Base-by-base conservation (phyloP, 1,284 basidiomycete genomes). In the Marasmius sp. region DNA sequence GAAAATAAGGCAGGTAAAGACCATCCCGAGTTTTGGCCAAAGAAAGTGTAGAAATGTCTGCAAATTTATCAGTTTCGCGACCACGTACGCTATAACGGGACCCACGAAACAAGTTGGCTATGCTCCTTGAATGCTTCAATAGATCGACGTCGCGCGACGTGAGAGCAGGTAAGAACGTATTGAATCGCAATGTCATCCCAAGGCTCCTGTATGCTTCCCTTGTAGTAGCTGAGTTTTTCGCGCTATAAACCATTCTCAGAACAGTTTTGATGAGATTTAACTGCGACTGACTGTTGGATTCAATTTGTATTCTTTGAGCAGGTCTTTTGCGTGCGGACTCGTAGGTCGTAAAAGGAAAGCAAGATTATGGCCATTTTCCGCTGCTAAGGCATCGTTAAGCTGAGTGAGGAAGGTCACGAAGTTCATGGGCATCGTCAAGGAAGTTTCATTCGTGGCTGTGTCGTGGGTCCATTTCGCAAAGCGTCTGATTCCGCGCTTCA, bases 141-240 rank as follows among this genome's bases (percentile, higher is more conserved):
- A 34, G 83, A 80, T 49, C 86, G 80, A 67, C 85, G 82, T 66
- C 84, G 88, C 51, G 85, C 86, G 45, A 88, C 82, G 72, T 89
- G 83, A 51, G 82, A 82, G 61, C 89, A 87, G 36, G 88, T 86
- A 65, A 92, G 74, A 14, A 92, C 85, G 72, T 93, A 93, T 70
- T 91, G 86, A 52, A 92, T 85, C 6, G 88, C 86, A 66, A 93
- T 89, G 61, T 93, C 91, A 65, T 92, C 91, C 92, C 92, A 93
- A 12, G 92, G 91, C 58, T 72, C 76, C 59, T 84, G 80, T 69
- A 93, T 83, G 58, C 81, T 82, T 11, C 85, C 88, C 66, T 85
- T 81, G 68, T 88, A 93, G 52, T 78, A 76, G 18, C 80, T 76
- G 57, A 88, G 73, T 5, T 81, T 76, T 63, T 77, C 69, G 49